A percentile compares a stretch with the other conserved stretches of the same genome.
Conservation (phyloP, 495 filamentous ascomycete genomes). For the Penicillium pulvis region DNA sequence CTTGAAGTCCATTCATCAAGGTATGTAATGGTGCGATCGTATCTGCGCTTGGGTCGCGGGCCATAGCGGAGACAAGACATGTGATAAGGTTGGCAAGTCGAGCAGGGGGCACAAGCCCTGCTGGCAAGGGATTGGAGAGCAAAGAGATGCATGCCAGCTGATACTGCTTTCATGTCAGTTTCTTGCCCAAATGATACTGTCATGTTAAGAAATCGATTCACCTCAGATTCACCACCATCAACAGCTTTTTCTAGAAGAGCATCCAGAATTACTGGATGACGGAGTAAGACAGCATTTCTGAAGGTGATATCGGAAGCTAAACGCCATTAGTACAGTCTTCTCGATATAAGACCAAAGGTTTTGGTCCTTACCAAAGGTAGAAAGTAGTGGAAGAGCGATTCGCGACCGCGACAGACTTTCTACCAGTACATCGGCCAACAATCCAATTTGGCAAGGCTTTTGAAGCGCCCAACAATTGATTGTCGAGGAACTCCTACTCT, state of each 20-base stretch:
- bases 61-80: conserved; percentile 36
- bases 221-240: conserved; percentile 34
- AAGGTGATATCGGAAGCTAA: conserved; percentile 19
- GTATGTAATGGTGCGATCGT: conserved; percentile 47
- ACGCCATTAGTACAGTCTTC: neutral
- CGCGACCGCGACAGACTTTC: conserved; percentile 47
- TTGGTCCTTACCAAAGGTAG: conserved; percentile 39
- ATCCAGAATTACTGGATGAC: conserved; percentile 45
- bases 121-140: conserved; percentile 45
- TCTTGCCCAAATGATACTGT: neutral
- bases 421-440: conserved; percentile 43
- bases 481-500: conserved; percentile 13
- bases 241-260: conserved; percentile 40
- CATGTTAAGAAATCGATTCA: conserved; percentile 20
- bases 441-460: conserved; percentile 49
- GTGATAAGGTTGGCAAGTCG: conserved; percentile 45
- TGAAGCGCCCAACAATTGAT: conserved; percentile 43
- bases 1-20: conserved; percentile 38
- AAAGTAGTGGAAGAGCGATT: conserved; percentile 41
- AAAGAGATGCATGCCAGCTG: conserved; percentile 39
- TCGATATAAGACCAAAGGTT: neutral
- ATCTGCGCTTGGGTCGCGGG: conserved; percentile 37
- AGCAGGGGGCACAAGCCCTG: conserved; percentile 36
- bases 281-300: conserved; percentile 43
- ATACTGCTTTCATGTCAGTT: conserved; percentile 29